Evolutionary conservation across 164 flowering plant genomes (phyloP), one percentile per base, ranked within the genome.

Genomic region (Liriodendron chinense): DNA sequence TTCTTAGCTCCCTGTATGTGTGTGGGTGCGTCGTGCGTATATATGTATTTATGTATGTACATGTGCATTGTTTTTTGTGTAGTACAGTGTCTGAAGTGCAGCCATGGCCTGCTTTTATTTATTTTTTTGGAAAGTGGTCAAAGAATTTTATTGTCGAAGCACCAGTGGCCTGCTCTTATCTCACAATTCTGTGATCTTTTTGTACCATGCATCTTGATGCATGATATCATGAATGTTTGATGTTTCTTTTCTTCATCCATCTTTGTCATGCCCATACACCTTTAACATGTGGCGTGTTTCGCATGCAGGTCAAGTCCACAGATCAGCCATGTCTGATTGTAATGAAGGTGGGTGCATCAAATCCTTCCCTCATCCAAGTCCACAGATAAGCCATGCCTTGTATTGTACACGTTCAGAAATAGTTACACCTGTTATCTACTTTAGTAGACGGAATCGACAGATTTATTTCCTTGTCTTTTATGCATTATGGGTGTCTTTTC

Each of bases 301-400:
- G 64, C 47, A 25, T 89, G 88, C 98, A 94, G 97, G 84, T 84
- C 70, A 91, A 80, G 61, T 25, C 83, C 48, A 68, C 80, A 22
- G 85, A 82, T 81, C 82, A 89, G 79, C 89, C 90, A 84, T 86
- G 90, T 72, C 83, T 79, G 23, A 85, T 89, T 79, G 84, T 86
- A 66, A 79, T 83, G 87, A 91, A 65, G 98, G 98, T 94, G 71
- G 7, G 93, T 82, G 72, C 56, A 20, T 47, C 9, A 2, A 43
- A 21, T 12, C 34, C 28, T 34, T 34, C 7, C 43, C 43, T 34
- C 43, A 34, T 4, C 43, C 43, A 4, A 34, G 43, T 34, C 43
- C 43, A 34, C 43, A 34, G 43, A 34, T 70, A 49, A 34, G 72
- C 47, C 23, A 12, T 70, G 49, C 47, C 49, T 9, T 18, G 9